Percentiles rank a stretch among this genome's conserved stretches.
phyloP scores from a whole-genome alignment of 306 rosid species.

The Vicia faba region DNA sequence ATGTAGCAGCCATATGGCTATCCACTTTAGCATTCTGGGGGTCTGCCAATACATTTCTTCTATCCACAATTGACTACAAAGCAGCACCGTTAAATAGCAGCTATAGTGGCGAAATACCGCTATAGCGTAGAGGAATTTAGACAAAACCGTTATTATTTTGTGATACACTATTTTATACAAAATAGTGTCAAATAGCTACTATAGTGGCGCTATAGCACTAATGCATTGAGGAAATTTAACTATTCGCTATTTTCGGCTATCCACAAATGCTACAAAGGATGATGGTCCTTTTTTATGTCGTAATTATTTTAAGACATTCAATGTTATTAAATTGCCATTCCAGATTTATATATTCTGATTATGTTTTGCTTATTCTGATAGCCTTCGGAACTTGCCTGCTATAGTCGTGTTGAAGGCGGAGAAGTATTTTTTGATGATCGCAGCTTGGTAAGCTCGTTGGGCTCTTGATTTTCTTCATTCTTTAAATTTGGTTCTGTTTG shows the following conservation, averaged over 20 bases:
- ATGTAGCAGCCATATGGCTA: not conserved
- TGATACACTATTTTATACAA: no score
- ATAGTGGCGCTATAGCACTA: no score
- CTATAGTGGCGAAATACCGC: no score
- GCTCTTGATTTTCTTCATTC: constrained; percentile 12
- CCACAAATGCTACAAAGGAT: not conserved
- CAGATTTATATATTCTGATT: constrained; percentile 18
- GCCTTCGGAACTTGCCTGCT: constrained; percentile 90
- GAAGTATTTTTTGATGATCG: constrained; percentile 83
- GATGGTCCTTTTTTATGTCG: not conserved
- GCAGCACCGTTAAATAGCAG: no score
- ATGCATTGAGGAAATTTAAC: no score
- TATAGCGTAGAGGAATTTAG: no score
- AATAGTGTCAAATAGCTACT: no score
- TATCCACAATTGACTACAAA: not conserved
- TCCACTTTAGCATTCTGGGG: not conserved
- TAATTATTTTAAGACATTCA: not conserved
- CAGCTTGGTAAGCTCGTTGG: constrained; percentile 64
- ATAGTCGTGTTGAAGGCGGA: constrained; percentile 92
- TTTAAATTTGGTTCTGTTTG: not conserved
- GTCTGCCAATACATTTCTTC: not conserved
- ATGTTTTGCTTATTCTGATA: constrained; percentile 41
- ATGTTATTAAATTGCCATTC: constrained; percentile 12
- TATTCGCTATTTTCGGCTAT: no score
- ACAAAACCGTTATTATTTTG: no score